Evolutionary conservation across 495 filamentous ascomycete genomes (phyloP).

Genomic region (Jackrogersella minutella): DNA sequence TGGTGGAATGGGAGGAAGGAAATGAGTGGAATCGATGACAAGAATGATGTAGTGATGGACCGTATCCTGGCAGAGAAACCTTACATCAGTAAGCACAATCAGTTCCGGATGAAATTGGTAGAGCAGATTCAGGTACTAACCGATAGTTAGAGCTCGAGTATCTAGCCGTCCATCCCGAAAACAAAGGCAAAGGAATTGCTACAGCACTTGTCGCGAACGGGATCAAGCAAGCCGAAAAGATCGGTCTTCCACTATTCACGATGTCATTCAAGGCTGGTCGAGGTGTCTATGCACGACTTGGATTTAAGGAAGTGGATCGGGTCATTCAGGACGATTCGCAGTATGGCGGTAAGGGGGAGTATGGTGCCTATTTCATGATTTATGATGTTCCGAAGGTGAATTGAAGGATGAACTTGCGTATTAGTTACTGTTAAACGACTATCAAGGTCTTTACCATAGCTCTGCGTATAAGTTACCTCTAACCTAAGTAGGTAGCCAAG

Average conservation of each 20-base stretch:
- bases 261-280: slow-evolving; percentile 38
- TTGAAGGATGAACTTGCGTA: neutral
- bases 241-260: slow-evolving; percentile 42
- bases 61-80: slow-evolving; percentile 25
- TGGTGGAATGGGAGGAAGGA: slow-evolving; percentile 31
- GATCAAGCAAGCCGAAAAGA: slow-evolving; percentile 42
- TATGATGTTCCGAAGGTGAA: neutral
- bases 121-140: neutral
- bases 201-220: slow-evolving; percentile 42
- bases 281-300: slow-evolving; percentile 42
- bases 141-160: slow-evolving; percentile 38
- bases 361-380: slow-evolving; percentile 31
- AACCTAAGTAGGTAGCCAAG: too few relatives aligned
- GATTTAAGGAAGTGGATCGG: slow-evolving; percentile 38
- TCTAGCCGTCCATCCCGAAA: slow-evolving; percentile 47
- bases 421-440: neutral
- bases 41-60: slow-evolving; percentile 30
- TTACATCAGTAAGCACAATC: slow-evolving; percentile 35
- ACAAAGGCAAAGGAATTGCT: slow-evolving; percentile 44
- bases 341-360: slow-evolving; percentile 40
- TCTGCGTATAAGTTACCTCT: neutral
- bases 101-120: neutral
- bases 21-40: slow-evolving; percentile 19
- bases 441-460: neutral
- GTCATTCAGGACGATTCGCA: slow-evolving; percentile 45